A percentile compares a stretch with the other conserved stretches of the same genome.
phyloP scores from a whole-genome alignment of 2,329 filamentous ascomycete genomes.

The Trichoderma sp. region DNA sequence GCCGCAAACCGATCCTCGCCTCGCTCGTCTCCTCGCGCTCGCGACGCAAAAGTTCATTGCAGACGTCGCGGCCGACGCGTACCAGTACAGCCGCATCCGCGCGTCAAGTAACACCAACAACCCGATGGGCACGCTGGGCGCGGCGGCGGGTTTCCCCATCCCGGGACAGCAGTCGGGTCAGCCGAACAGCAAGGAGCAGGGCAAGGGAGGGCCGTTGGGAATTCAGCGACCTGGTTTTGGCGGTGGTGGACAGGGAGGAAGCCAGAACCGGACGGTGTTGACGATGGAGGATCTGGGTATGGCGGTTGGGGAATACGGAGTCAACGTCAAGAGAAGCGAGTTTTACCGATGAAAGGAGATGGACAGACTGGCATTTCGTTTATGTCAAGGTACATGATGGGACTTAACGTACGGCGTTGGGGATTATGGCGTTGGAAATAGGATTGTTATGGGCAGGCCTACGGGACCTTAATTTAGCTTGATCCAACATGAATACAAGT shows the following conservation, averaged over 20 bases:
- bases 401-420: constrained; percentile 25
- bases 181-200: constrained; percentile 58
- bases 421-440: constrained; percentile 8
- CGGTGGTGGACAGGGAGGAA: constrained; percentile 84
- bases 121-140: constrained; percentile 83
- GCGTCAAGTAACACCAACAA: constrained; percentile 87
- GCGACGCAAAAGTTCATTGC: constrained; percentile 99
- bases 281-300: constrained; percentile 99
- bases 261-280: constrained; percentile 87
- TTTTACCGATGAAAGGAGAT: constrained; percentile 64
- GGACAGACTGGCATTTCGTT: neutral
- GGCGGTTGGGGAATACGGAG: constrained; percentile 96
- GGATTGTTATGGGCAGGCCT: neutral
- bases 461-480: neutral
- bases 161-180: constrained; percentile 63
- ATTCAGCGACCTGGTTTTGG: constrained; percentile 79
- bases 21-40: constrained; percentile 89
- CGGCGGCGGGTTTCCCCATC: constrained; percentile 68
- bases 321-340: constrained; percentile 95
- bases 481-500: constrained; percentile 8
- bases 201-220: constrained; percentile 62
- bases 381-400: neutral
- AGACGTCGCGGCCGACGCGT: constrained; percentile 94
- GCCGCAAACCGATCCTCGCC: constrained; percentile 83
- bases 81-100: constrained; percentile 95